Evolutionary conservation across 768 basidiomycete genomes (phyloP).

Genomic region (Chiua virens): DNA sequence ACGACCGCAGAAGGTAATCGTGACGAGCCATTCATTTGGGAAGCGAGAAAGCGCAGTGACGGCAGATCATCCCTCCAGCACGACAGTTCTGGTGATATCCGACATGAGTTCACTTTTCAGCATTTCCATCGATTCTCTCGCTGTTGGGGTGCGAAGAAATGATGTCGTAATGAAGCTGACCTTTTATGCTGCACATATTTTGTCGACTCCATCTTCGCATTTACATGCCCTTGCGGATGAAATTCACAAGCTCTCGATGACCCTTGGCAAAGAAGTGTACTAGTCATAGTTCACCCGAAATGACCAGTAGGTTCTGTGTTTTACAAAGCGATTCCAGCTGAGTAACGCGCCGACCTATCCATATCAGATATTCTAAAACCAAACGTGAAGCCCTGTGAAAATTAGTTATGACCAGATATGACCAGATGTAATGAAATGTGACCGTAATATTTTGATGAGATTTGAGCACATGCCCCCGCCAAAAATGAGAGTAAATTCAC

Average conservation of each 20-base stretch:
- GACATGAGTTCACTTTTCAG: constrained; percentile 26
- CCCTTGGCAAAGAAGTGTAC: constrained; percentile 21
- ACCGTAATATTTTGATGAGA: too few relatives aligned
- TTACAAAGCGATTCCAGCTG: neutral
- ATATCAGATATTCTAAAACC: too few relatives aligned
- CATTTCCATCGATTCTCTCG: neutral
- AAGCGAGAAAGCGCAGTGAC: neutral
- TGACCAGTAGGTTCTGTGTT: neutral
- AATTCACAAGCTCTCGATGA: constrained; percentile 26
- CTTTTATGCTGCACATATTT: constrained; percentile 67
- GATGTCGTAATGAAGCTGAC: constrained; percentile 59
- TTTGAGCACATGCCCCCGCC: too few relatives aligned
- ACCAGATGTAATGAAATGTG: too few relatives aligned
- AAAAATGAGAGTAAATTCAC: too few relatives aligned
- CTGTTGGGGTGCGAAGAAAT: constrained; percentile 6
- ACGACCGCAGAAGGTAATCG: constrained; percentile 40
- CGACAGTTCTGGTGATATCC: constrained; percentile 26
- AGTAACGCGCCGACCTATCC: too few relatives aligned
- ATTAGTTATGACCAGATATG: too few relatives aligned
- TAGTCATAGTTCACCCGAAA: neutral
- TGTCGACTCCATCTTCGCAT: constrained; percentile 45
- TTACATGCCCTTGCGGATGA: constrained; percentile 47
- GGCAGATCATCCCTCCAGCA: constrained; percentile 14
- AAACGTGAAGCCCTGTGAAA: too few relatives aligned
- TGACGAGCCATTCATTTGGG: neutral